phyloP scores from a whole-genome alignment of 176 grass and related monocot species.

The Chloris gayana region DNA sequence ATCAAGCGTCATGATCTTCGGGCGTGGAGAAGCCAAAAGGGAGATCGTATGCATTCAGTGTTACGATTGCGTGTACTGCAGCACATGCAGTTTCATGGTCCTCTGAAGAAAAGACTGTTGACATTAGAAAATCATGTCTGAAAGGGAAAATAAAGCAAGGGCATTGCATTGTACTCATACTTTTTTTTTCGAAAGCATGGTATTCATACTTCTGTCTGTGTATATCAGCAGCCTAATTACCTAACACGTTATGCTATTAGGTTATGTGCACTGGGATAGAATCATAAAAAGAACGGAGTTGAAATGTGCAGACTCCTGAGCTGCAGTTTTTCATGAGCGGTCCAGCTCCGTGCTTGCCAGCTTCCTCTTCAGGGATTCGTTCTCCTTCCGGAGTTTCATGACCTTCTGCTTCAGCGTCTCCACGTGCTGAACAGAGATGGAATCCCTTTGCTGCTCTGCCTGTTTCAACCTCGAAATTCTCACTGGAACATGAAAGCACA shows the following conservation, averaged over 20 bases:
- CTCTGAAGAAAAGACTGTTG: background rate
- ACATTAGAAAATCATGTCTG: background rate
- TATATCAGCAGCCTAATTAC: too few relatives aligned
- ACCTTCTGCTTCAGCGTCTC: conserved; percentile 90
- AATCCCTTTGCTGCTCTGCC: conserved; percentile 77
- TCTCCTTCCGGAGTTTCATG: conserved; percentile 91
- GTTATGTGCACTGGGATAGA: background rate
- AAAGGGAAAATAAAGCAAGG: background rate
- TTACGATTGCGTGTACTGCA: background rate
- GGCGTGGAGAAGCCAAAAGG: background rate
- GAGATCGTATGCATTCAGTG: conserved; percentile 2
- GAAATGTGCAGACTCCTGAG: background rate
- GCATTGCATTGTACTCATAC: too few relatives aligned
- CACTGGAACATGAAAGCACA: conserved; percentile 45
- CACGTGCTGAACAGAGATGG: conserved; percentile 65
- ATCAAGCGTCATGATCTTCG: background rate
- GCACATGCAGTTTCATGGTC: background rate
- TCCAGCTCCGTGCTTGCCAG: conserved; percentile 51
- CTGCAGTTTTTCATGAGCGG: conserved; percentile 28
- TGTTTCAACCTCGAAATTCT: conserved; percentile 64
- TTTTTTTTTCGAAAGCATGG: too few relatives aligned
- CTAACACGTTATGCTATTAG: background rate
- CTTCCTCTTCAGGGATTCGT: conserved; percentile 84
- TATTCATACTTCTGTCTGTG: too few relatives aligned
- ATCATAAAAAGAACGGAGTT: background rate